Evolutionary conservation across 148 eudicot species (phyloP), one percentile per base, ranked within the genome.

Genomic region (Dysphania ambrosioides): DNA sequence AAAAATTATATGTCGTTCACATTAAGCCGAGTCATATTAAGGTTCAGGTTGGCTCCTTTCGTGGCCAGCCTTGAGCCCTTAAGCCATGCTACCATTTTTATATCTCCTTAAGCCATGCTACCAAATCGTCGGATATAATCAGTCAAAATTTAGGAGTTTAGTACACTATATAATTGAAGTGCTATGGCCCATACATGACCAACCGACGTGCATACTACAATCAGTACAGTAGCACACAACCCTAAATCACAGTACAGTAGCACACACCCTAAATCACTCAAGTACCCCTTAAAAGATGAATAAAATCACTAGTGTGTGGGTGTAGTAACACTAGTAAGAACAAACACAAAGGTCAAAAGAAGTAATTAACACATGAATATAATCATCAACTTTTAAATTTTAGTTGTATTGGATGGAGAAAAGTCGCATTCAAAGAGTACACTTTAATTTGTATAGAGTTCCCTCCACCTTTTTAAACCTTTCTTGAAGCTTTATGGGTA

Each of bases 391-490:
- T 21, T 63, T 61, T 30, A 6, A 4, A 56, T 61, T 44, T 49
- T 19, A 47, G 62, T 77, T 71, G 62, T 65, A 32, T 72, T 30
- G 15, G 62, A 44, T 51, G 42, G 31, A 34, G 31, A 44, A 66
- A 66, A 27, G 49, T 58, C 23, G 0, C 38, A 30, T 30, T 31
- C 27, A 47, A 21, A 26, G 41, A 62, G 76, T 64, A 70, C 79
- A 80, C 94, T 89, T 89, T 85, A 88, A n/a, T 90, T 90, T 86
- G 89, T 80, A 85, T 85, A 72, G 70, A 56, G 44, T 86, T 90
- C 93, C 97, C 96, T 85, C 95, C 85, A 71, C 59, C 80, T 76
- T 80, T 83, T 77, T 74, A 73, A 8, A 65, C 68, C 42, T 8
- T 5, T 74, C 80, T 40, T 51, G 55, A 51, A 58, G 49, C 67